Evolutionary conservation across 2,329 filamentous ascomycete genomes (phyloP), one percentile per base, ranked within the genome.

Genomic region (Alternaria triticimaculans): DNA sequence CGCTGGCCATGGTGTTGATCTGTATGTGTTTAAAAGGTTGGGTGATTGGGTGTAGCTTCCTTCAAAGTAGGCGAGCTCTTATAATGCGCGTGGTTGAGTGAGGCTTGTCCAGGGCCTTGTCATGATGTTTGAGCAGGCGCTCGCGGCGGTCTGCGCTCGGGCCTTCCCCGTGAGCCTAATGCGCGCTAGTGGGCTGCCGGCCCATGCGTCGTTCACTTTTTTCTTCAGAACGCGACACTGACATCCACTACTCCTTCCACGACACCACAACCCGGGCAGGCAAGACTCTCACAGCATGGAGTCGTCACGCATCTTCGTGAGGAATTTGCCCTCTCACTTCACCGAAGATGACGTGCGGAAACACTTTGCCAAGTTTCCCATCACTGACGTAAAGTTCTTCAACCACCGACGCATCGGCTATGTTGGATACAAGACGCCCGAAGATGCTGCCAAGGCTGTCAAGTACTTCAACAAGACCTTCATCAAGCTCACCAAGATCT

Each of bases 391-490:
- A 74, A 97, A 97, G 86, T 88, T 97, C 78, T 92, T 98, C 77
- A 88, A 93, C 6, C 90, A 94, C 76, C 89, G 96, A 74, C 89
- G 94, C 72, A 97, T 99, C 81, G 96, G 94, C 72, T 99, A 97
- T 86, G 89, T 99, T 64, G 96, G 96, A 67, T 98, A 95, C 85
- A 94, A 92, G 82, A 92, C 88, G 55, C 84, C 91, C 14, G 89
- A 95, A 66, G 91, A 93, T 78, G 96, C 96, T 60, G 85, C 88
- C 61, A 88, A 90, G 76, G 95, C 96, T 48, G 92, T 96, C 78
- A 94, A 92, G 81, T 97, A 97, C 84, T 97, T 97, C 86, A 94
- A 99, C 85, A 93, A 89, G 79, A 91, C 94, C 67, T 99, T 94
- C 82, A 93, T 99, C 74, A 93, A 94, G 73, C 96, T 97, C 92